Evolutionary conservation across 305 asterid species (phyloP).

Genomic region (Fraxinus floribunda): DNA sequence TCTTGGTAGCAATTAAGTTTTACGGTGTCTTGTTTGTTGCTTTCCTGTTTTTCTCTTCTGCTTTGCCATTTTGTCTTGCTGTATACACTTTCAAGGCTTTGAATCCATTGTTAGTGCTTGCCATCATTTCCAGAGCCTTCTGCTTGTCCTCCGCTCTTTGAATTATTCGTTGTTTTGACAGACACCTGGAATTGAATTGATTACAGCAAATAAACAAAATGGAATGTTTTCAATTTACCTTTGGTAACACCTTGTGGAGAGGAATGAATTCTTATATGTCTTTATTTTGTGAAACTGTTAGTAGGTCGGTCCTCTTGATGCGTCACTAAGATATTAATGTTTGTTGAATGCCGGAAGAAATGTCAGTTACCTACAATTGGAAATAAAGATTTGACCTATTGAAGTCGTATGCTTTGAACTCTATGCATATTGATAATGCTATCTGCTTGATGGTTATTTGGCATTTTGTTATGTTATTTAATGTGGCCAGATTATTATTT

Average conservation of each 20-base stretch:
- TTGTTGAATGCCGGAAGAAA: not conserved
- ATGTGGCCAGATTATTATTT: not conserved
- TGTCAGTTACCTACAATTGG: conserved; percentile 2
- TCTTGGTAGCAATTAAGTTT: not conserved
- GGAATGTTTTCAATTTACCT: not conserved
- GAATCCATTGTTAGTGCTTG: not conserved
- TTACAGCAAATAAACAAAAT: not conserved
- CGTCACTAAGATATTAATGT: not conserved
- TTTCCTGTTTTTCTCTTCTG: not conserved
- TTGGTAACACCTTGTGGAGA: not conserved
- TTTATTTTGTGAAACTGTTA: not conserved
- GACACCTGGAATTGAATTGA: conserved; percentile 1
- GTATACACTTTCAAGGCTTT: not conserved
- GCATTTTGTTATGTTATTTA: not conserved
- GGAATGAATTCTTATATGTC: not conserved
- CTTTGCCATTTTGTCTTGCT: not conserved
- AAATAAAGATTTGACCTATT: not conserved
- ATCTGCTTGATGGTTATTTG: not conserved
- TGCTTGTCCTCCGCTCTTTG: not conserved
- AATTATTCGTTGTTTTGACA: not conserved
- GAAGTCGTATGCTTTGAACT: not conserved
- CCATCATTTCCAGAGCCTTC: not conserved
- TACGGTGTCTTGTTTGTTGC: not conserved
- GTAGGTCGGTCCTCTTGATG: not conserved
- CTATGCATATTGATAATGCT: conserved; percentile 2